Percentiles rank a stretch among this genome's conserved stretches.
Conservation (phyloP, 805 yeast species). For the Kockiozyma suomiensis region DNA sequence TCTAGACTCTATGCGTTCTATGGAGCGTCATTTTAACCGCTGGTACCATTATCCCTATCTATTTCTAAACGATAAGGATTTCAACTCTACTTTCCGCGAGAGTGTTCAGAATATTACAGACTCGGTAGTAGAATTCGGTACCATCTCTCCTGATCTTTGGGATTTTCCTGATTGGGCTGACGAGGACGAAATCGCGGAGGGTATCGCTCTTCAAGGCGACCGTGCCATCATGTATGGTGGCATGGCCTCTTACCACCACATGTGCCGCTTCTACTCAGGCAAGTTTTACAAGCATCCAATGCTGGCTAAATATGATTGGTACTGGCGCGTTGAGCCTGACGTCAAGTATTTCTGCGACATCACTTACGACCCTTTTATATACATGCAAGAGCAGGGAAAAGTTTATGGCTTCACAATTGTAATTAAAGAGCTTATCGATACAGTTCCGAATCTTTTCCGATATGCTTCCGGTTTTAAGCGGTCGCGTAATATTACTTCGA, state of each 20-base stretch:
- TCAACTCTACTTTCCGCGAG: constrained; percentile 62
- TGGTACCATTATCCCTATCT: constrained; percentile 95
- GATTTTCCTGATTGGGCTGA: constrained; percentile 59
- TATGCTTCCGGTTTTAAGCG: constrained; percentile 67
- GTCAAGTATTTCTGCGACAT: constrained; percentile 88
- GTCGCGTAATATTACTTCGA: constrained; percentile 51
- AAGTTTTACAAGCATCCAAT: constrained; percentile 77
- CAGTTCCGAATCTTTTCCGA: constrained; percentile 80
- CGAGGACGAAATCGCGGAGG: constrained; percentile 53
- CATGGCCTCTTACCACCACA: constrained; percentile 80
- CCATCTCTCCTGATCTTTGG: constrained; percentile 65
- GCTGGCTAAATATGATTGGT: constrained; percentile 76
- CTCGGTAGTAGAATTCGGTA: constrained; percentile 72
- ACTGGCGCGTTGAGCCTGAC: constrained; percentile 95
- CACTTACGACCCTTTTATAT: constrained; percentile 86
- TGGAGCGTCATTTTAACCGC: constrained; percentile 89
- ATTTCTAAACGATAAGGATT: constrained; percentile 79
- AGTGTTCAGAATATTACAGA: constrained; percentile 56
- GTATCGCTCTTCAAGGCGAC: constrained; percentile 76
- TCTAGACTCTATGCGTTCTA: constrained; percentile 64
- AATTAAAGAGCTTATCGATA: constrained; percentile 74
- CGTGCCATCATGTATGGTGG: constrained; percentile 82
- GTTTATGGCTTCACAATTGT: constrained; percentile 84
- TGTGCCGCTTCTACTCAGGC: constrained; percentile 94
- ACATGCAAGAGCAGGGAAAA: constrained; percentile 70